phyloP scores from a whole-genome alignment of 768 basidiomycete species.

The Gautieria morchelliformis region DNA sequence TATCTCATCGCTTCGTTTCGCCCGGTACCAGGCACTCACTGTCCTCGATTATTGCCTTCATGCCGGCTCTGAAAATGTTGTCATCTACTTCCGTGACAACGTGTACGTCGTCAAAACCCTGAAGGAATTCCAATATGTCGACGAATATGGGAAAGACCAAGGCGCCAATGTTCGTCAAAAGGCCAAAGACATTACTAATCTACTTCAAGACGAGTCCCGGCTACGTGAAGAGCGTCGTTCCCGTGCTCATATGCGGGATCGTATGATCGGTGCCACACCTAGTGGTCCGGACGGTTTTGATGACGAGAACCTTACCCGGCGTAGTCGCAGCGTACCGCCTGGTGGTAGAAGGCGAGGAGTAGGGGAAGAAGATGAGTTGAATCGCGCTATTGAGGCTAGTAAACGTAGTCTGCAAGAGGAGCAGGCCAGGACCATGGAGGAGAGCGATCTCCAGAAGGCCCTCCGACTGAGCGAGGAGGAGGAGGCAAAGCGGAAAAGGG shows the following conservation, averaged over 20 bases:
- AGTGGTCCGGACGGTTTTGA: conserved; percentile 17
- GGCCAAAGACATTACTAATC: conserved; percentile 96
- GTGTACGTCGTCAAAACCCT: conserved; percentile 97
- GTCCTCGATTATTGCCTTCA: conserved; percentile 94
- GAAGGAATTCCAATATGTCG: conserved; percentile 95
- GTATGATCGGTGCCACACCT: conserved; percentile 65
- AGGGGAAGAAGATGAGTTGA: conserved; percentile 74
- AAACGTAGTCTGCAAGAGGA: conserved; percentile 67
- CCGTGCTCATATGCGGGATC: conserved; percentile 87
- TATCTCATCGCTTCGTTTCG: not conserved
- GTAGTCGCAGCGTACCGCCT: conserved; percentile 21
- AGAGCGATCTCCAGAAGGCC: conserved; percentile 77
- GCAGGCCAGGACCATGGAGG: conserved; percentile 55
- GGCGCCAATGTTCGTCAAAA: conserved; percentile 97
- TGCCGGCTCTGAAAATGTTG: conserved; percentile 95
- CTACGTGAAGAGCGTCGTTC: conserved; percentile 77
- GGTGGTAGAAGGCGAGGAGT: conserved; percentile 16
- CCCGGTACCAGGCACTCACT: conserved; percentile 61
- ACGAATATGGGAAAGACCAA: conserved; percentile 94
- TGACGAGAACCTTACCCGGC: conserved; percentile 37
- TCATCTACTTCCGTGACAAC: conserved; percentile 97
- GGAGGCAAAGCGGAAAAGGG: conserved; percentile 63
- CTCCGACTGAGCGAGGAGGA: conserved; percentile 85
- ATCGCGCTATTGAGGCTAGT: conserved; percentile 81
- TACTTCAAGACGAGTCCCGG: conserved; percentile 77